Evolutionary conservation across 1,284 basidiomycete genomes (phyloP).

Genomic region (Ceratobasidium sp.): DNA sequence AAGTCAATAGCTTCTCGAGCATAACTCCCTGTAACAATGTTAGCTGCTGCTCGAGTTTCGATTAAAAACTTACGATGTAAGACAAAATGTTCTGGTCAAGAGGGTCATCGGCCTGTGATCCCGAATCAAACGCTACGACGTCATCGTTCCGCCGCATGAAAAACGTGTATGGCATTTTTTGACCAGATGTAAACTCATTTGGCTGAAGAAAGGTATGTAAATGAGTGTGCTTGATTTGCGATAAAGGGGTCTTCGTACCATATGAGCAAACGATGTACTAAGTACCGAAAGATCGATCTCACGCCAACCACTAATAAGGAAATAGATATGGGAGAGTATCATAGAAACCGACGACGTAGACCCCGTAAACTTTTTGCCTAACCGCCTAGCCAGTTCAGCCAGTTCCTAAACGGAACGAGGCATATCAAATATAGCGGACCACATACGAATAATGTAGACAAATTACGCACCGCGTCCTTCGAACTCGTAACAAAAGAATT

Average conservation of each 20-base stretch:
- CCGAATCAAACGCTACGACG: constrained; percentile 82
- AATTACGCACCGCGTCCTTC: constrained; percentile 66
- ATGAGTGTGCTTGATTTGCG: constrained; percentile 12
- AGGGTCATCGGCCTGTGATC: constrained; percentile 53
- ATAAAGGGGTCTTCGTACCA: constrained; percentile 55
- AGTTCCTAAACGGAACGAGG: constrained; percentile 62
- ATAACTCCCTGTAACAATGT: constrained; percentile 71
- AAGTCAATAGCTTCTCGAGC: constrained; percentile 88
- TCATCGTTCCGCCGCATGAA: constrained; percentile 66
- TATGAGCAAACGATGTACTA: constrained; percentile 64
- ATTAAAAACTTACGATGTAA: constrained; percentile 67
- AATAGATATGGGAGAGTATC: constrained; percentile 88
- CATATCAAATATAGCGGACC: background rate
- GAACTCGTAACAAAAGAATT: constrained; percentile 83
- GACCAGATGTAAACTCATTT: constrained; percentile 76
- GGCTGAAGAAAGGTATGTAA: constrained; percentile 53
- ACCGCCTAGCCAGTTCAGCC: constrained; percentile 63
- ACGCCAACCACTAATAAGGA: constrained; percentile 73
- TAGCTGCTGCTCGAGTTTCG: background rate
- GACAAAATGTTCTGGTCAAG: constrained; percentile 76
- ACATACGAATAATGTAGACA: constrained; percentile 17
- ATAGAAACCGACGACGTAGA: constrained; percentile 93
- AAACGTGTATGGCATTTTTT: constrained; percentile 80
- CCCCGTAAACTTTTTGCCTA: constrained; percentile 75
- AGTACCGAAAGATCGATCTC: constrained; percentile 65